Percentiles rank a stretch among this genome's conserved stretches.
These are phyloP conservation scores for Ilex aquifolium DNA, from an alignment of 257 asterid species.

Conservation along the genomic window DNA sequence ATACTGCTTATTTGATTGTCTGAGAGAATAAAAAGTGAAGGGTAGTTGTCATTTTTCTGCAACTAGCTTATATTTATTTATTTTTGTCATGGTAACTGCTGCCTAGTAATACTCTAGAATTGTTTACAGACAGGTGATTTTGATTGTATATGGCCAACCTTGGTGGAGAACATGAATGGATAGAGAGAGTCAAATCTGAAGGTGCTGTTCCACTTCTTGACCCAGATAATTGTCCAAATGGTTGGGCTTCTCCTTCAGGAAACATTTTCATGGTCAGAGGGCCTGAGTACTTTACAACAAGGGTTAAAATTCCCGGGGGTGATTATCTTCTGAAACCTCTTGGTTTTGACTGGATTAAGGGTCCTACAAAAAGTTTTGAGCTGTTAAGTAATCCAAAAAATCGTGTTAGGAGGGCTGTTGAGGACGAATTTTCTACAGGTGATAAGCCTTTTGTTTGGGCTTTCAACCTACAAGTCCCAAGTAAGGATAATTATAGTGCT, in stretches of 20 bases:
- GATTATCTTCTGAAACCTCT: constrained; percentile 71
- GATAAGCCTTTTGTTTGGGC: constrained; percentile 69
- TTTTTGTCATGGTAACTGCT: no score
- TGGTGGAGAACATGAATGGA: constrained; percentile 33
- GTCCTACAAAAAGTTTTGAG: constrained; percentile 60
- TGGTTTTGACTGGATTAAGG: constrained; percentile 89
- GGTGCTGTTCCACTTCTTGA: constrained; percentile 64
- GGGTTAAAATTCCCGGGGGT: constrained; percentile 58
- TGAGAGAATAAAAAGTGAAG: no score
- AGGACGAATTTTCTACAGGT: constrained; percentile 35
- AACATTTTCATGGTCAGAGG: constrained; percentile 72
- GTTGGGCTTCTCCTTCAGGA: constrained; percentile 88
- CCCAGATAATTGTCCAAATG: constrained; percentile 51
- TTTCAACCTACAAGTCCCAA: constrained; percentile 79
- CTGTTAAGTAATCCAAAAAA: constrained; percentile 45
- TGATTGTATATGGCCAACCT: no score
- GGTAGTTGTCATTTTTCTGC: no score
- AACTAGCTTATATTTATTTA: no score
- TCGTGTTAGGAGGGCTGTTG: constrained; percentile 56
- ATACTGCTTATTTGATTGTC: no score
- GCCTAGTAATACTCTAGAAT: no score
- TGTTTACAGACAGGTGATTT: no score
- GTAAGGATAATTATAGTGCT: constrained; percentile 67
- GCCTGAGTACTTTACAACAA: constrained; percentile 53
- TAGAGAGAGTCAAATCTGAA: constrained; percentile 58